These are phyloP conservation scores for Rosa lucieae DNA, from an alignment of 306 rosid genomes.

Conservation along the genomic window DNA sequence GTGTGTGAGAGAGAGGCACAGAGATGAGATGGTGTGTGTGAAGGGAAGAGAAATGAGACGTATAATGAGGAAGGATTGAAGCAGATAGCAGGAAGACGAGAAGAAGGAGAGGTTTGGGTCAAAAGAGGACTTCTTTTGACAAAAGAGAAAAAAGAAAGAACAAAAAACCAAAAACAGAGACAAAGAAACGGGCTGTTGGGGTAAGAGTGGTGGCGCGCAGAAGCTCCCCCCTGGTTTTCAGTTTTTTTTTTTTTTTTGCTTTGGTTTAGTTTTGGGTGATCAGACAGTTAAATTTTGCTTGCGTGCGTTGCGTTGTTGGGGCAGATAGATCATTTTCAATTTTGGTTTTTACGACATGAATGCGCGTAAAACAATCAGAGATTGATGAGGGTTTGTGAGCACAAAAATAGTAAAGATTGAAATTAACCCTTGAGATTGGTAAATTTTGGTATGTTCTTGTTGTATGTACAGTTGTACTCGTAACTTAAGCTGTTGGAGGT, in stretches of 20 bases:
- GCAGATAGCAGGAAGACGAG: slow-evolving; percentile 77
- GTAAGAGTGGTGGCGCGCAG: slow-evolving; percentile 7
- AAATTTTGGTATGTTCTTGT: not conserved
- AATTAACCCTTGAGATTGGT: no score
- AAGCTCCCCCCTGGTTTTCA: not conserved
- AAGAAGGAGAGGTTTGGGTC: slow-evolving; percentile 70
- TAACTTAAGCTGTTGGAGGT: no score
- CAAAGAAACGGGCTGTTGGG: not conserved
- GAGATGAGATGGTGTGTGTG: not conserved
- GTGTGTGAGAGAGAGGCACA: not conserved
- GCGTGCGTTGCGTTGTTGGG: not conserved
- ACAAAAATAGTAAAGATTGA: not conserved
- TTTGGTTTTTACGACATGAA: no score
- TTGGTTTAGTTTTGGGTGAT: not conserved
- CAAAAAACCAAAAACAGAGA: not conserved
- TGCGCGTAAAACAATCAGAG: not conserved
- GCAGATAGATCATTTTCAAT: not conserved
- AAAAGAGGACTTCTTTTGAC: slow-evolving; percentile 49
- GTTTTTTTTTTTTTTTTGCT: not conserved
- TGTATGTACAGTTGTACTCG: not conserved
- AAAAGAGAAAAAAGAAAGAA: not conserved
- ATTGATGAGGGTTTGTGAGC: not conserved
- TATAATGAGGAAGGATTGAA: slow-evolving; percentile 38
- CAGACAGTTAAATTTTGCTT: not conserved
- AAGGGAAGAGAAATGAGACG: not conserved